Conservation (phyloP, 257 asterid genomes). For the Anisodus tanguticus region DNA sequence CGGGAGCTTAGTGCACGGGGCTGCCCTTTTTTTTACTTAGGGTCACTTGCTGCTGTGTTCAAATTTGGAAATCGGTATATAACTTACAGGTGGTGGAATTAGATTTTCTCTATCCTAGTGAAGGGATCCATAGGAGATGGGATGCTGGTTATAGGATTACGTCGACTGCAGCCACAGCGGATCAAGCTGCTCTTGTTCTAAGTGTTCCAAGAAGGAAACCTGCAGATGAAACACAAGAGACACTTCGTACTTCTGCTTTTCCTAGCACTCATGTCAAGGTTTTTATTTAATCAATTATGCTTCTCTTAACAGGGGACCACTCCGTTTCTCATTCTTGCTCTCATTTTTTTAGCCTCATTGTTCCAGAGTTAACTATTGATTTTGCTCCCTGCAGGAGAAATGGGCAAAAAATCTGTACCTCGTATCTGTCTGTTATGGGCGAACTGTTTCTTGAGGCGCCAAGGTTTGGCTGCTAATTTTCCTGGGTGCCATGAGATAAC, state of each 20-base stretch:
- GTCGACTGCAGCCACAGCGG: constrained; percentile 66
- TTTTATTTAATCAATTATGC: constrained; percentile 5
- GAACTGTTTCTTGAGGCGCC: constrained; percentile 70
- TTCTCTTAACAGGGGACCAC: not conserved
- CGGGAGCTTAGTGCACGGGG: too few relatives aligned
- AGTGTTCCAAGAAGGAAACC: constrained; percentile 68
- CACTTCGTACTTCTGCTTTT: constrained; percentile 84
- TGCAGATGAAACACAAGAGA: constrained; percentile 83
- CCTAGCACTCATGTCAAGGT: constrained; percentile 87
- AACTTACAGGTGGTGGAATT: constrained; percentile 65
- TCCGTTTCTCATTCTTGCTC: not conserved
- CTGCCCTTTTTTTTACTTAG: too few relatives aligned
- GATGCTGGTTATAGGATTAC: constrained; percentile 70
- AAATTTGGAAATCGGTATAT: not conserved
- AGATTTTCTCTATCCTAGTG: constrained; percentile 73
- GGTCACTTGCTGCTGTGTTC: not conserved
- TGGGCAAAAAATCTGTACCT: constrained; percentile 84
- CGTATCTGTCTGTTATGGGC: constrained; percentile 78
- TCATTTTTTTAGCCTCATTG: not conserved
- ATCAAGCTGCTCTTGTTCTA: constrained; percentile 68
- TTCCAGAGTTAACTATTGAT: not conserved
- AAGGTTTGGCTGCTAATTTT: constrained; percentile 29
- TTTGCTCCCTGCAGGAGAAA: constrained; percentile 61
- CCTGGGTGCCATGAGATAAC: constrained; percentile 24
- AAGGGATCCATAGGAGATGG: constrained; percentile 76